Percentiles rank a stretch among this genome's conserved stretches.
Evolutionary conservation across 2,329 filamentous ascomycete species (phyloP).

Genomic region (Boeremia lycopersici): DNA sequence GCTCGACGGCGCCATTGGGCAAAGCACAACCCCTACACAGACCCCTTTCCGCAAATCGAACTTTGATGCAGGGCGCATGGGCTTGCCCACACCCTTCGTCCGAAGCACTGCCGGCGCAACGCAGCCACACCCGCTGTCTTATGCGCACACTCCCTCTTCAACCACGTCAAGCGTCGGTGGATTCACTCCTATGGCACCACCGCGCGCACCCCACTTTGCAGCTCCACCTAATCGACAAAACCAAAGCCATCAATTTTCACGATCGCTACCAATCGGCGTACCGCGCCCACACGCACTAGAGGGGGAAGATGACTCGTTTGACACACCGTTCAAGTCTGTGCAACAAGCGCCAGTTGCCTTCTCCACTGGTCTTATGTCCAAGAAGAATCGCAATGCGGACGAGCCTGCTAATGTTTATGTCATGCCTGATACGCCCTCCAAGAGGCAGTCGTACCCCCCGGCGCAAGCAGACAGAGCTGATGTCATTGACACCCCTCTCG

Average conservation of each 20-base stretch:
- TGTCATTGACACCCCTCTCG: conserved; percentile 51
- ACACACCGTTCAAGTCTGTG: conserved; percentile 79
- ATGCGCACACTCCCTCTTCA: conserved; percentile 84
- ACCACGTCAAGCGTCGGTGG: conserved; percentile 79
- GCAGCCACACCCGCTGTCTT: conserved; percentile 78
- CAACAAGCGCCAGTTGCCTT: conserved; percentile 78
- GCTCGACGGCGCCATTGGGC: conserved; percentile 76
- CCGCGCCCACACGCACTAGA: conserved; percentile 57
- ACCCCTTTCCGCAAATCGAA: conserved; percentile 56
- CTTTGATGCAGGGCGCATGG: conserved; percentile 39
- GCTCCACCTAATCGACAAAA: conserved; percentile 26
- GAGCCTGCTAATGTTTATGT: conserved; percentile 62
- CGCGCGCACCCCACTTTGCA: conserved; percentile 38
- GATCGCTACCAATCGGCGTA: conserved; percentile 74
- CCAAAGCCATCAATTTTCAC: conserved; percentile 62
- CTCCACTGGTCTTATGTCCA: conserved; percentile 87
- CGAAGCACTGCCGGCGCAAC: conserved; percentile 29
- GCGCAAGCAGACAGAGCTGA: conserved; percentile 49
- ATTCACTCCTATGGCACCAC: conserved; percentile 53
- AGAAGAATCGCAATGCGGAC: conserved; percentile 82
- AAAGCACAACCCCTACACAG: conserved; percentile 69
- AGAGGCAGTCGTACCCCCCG: conserved; percentile 79
- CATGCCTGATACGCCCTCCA: conserved; percentile 96
- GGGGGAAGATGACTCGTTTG: conserved; percentile 62
- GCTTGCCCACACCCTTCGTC: conserved; percentile 28